Conservation (phyloP, 2,329 filamentous ascomycete genomes). For the Fonsecaea erecta region DNA sequence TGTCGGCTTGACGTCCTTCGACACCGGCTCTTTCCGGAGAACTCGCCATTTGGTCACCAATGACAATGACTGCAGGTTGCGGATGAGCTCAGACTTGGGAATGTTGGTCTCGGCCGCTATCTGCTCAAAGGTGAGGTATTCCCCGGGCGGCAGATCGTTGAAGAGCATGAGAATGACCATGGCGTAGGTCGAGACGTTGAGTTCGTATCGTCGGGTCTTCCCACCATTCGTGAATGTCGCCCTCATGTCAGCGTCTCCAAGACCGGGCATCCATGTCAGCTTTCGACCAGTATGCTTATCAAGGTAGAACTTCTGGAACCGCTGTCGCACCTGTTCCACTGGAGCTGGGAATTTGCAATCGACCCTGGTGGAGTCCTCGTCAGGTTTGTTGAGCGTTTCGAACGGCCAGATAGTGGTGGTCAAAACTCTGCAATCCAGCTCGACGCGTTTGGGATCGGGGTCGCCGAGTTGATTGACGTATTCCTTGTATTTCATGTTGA, state of each 20-base stretch:
- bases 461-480: conserved; percentile 66
- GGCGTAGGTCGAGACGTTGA: conserved; percentile 89
- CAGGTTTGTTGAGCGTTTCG: conserved; percentile 74
- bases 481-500: conserved; percentile 75
- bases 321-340: conserved; percentile 75
- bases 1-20: conserved; percentile 73
- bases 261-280: conserved; percentile 77
- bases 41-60: conserved; percentile 83
- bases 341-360: conserved; percentile 74
- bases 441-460: conserved; percentile 66
- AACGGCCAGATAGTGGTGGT: conserved; percentile 95
- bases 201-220: conserved; percentile 78
- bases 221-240: conserved; percentile 76
- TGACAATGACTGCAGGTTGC: conserved; percentile 79
- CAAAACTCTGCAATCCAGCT: conserved; percentile 81
- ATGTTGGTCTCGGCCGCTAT: conserved; percentile 85
- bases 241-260: conserved; percentile 85
- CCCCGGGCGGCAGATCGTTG: conserved; percentile 68
- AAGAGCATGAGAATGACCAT: conserved; percentile 91
- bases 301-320: conserved; percentile 87
- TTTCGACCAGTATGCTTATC: conserved; percentile 85
- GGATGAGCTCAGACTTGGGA: conserved; percentile 71
- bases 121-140: conserved; percentile 68
- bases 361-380: conserved; percentile 54
- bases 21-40: conserved; percentile 77